Percentiles rank a stretch among this genome's conserved stretches.
Conservation (phyloP, 331 rosid genomes). For the Prunus yedoensis region DNA sequence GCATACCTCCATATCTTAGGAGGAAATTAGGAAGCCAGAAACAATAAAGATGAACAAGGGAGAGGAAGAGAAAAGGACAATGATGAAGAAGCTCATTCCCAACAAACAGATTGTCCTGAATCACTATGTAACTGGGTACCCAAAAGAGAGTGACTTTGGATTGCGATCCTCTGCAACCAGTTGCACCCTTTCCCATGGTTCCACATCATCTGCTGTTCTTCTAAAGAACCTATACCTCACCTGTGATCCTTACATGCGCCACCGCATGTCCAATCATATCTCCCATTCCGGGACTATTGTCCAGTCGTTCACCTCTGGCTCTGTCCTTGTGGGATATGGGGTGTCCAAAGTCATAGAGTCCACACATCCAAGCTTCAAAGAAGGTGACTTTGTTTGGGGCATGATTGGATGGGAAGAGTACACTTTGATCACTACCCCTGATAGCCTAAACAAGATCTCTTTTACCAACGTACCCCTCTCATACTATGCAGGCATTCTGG, state of each 20-base stretch:
- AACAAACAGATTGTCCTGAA: conserved; percentile 3
- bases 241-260: conserved; percentile 41
- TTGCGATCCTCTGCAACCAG: neutral
- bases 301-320: conserved; percentile 25
- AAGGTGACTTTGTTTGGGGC: conserved; percentile 18
- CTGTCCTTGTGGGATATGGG: conserved; percentile 20
- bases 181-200: neutral
- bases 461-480: neutral
- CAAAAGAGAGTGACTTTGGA: conserved; percentile 2
- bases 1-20: too few relatives aligned
- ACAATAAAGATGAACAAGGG: neutral
- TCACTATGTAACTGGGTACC: neutral
- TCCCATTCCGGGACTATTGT: neutral
- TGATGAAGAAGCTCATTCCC: neutral
- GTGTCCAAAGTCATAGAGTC: conserved; percentile 18
- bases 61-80: neutral
- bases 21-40: neutral
- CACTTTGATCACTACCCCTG: neutral
- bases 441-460: neutral
- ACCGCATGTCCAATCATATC: neutral
- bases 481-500: neutral
- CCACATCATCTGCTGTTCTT: neutral
- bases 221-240: conserved; percentile 34
- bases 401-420: conserved; percentile 20
- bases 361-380: conserved; percentile 2